phyloP scores from a whole-genome alignment of 2,329 filamentous ascomycete species.

The Boeremia exigua region DNA sequence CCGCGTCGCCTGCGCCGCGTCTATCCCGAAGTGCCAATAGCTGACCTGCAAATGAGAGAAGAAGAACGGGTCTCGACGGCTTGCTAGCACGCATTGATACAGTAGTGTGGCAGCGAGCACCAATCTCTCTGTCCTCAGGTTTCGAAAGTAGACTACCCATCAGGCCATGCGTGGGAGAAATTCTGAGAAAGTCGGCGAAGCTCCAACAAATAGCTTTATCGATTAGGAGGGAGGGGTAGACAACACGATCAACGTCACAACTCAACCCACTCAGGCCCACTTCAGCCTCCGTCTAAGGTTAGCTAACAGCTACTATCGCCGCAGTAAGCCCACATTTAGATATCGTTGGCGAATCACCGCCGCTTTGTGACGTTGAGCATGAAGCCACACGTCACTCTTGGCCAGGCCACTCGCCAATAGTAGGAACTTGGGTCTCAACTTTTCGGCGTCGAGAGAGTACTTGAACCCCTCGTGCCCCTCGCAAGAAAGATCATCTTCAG shows the following conservation, averaged over 20 bases:
- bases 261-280: conserved; percentile 24
- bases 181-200: conserved; percentile 9
- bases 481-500: conserved; percentile 16
- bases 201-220: conserved; percentile 15
- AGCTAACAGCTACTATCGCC: conserved; percentile 22
- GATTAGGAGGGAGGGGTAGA: conserved; percentile 14
- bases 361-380: conserved; percentile 15
- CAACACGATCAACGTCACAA: conserved; percentile 20
- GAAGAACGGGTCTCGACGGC: background rate
- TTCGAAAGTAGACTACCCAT: background rate
- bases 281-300: conserved; percentile 26
- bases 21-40: background rate
- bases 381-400: conserved; percentile 37
- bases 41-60: background rate
- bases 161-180: conserved; percentile 12
- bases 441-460: conserved; percentile 33
- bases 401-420: conserved; percentile 30
- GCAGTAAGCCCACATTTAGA: conserved; percentile 29
- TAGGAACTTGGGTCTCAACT: conserved; percentile 23
- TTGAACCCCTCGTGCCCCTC: conserved; percentile 43
- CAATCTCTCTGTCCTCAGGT: background rate
- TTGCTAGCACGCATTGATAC: background rate
- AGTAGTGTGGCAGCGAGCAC: background rate
- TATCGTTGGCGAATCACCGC: conserved; percentile 24
- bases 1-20: conserved; percentile 1